Conservation (phyloP, 257 asterid species). For the Hygrophila difformis region DNA sequence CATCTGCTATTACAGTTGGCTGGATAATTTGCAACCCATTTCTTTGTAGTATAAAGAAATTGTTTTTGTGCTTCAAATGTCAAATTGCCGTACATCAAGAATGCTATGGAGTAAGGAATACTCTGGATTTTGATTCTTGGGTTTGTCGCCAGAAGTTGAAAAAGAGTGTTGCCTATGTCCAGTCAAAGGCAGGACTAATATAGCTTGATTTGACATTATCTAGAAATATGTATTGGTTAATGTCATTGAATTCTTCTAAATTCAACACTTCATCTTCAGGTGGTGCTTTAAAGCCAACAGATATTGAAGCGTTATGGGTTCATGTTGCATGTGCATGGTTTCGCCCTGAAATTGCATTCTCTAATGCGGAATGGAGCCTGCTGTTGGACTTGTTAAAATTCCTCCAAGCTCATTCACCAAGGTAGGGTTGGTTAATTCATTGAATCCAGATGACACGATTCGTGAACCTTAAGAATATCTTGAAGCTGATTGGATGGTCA, state of each 20-base stretch:
- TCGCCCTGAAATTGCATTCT: constrained; percentile 80
- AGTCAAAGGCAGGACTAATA: constrained; percentile 61
- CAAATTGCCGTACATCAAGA: constrained; percentile 98
- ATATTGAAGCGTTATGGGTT: constrained; percentile 72
- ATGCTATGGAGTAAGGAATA: constrained; percentile 72
- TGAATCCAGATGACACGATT: constrained; percentile 14
- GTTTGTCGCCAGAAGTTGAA: constrained; percentile 88
- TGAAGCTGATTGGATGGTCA: too few species aligned
- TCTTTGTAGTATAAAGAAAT: too few species aligned
- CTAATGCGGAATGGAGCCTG: constrained; percentile 89
- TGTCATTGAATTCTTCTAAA: constrained; percentile 11
- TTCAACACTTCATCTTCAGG: constrained; percentile 43
- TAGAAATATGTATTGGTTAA: background rate
- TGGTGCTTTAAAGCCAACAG: constrained; percentile 94
- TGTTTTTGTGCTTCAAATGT: constrained; percentile 45
- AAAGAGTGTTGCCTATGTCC: constrained; percentile 94
- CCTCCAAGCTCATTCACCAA: constrained; percentile 58
- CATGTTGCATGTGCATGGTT: constrained; percentile 97
- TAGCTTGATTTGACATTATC: background rate
- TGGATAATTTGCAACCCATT: too few species aligned
- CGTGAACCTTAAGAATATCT: too few species aligned
- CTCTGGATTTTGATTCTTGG: constrained; percentile 80
- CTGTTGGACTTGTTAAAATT: constrained; percentile 67
- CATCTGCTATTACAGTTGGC: constrained; percentile 14
- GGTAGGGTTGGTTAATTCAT: constrained; percentile 55